Evolutionary conservation across 805 yeast species (phyloP).

Genomic region (Kuraishia capsulata): DNA sequence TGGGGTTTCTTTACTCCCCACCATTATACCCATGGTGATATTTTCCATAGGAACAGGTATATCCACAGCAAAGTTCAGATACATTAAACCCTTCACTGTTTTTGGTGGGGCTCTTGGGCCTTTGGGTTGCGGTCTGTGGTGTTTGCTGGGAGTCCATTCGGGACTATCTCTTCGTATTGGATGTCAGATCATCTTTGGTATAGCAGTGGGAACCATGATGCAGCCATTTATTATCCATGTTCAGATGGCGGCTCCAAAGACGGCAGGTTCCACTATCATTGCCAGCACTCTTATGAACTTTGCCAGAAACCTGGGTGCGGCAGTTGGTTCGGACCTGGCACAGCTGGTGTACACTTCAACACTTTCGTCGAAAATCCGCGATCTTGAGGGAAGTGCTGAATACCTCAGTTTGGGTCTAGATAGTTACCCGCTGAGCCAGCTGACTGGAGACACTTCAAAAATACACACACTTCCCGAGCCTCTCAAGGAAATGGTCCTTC

Average conservation of each 20-base stretch:
- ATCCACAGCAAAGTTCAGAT: conserved; percentile 24
- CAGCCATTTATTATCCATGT: conserved; percentile 35
- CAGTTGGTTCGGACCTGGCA: conserved; percentile 32
- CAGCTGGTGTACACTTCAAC: conserved; percentile 29
- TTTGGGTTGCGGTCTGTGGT: conserved; percentile 34
- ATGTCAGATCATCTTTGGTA: conserved; percentile 35
- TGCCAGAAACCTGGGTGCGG: conserved; percentile 34
- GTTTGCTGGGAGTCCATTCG: conserved; percentile 31
- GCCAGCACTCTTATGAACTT: conserved; percentile 36
- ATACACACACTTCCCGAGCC: too few relatives aligned
- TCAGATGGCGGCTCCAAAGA: conserved; percentile 42
- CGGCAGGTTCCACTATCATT: conserved; percentile 38
- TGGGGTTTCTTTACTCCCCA: conserved; percentile 38
- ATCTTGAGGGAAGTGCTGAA: too few relatives aligned
- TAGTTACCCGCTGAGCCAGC: too few relatives aligned
- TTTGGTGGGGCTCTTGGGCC: conserved; percentile 29
- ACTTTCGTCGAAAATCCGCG: conserved; percentile 13
- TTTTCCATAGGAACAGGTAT: conserved; percentile 30
- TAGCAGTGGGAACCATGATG: conserved; percentile 36
- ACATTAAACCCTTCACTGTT: conserved; percentile 31
- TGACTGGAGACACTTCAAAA: too few relatives aligned
- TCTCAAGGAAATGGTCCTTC: too few relatives aligned
- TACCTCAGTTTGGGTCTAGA: too few relatives aligned
- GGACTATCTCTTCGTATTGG: conserved; percentile 29
- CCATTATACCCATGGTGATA: conserved; percentile 30